A percentile compares a stretch with the other conserved stretches of the same genome.
Evolutionary conservation across 257 asterid genomes (phyloP).

Genomic region (Paulownia fortunei): DNA sequence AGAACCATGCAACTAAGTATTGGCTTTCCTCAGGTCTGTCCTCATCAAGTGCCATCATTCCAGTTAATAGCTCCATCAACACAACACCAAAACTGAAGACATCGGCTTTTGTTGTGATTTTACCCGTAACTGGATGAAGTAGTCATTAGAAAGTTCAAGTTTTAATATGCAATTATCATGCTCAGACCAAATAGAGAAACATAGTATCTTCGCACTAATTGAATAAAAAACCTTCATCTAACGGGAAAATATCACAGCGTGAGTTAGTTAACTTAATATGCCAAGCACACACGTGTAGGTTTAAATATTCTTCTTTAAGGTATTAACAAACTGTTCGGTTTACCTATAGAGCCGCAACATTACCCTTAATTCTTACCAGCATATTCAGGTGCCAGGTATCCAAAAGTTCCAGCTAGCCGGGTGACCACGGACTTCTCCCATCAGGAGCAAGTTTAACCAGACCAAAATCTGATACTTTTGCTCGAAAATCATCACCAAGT

Average conservation of each 20-base stretch:
- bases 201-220: not conserved
- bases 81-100: constrained; percentile 93
- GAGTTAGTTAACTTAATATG: no score
- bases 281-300: no score
- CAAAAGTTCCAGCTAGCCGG: constrained; percentile 90
- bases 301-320: not conserved
- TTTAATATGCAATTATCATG: not conserved
- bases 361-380: constrained; percentile 56
- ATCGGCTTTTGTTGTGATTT: constrained; percentile 86
- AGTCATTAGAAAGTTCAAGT: not conserved
- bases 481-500: constrained; percentile 82
- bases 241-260: no score
- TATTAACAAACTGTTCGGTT: not conserved
- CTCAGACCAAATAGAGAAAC: not conserved
- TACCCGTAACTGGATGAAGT: constrained; percentile 70
- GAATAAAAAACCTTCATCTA: no score
- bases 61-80: constrained; percentile 89
- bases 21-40: constrained; percentile 87
- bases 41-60: constrained; percentile 79
- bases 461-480: constrained; percentile 88
- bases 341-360: not conserved
- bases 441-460: constrained; percentile 92
- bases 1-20: constrained; percentile 85
- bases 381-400: constrained; percentile 92
- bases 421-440: constrained; percentile 83